phyloP scores from a whole-genome alignment of 1,284 basidiomycete species.

The Ustilago nuda region DNA sequence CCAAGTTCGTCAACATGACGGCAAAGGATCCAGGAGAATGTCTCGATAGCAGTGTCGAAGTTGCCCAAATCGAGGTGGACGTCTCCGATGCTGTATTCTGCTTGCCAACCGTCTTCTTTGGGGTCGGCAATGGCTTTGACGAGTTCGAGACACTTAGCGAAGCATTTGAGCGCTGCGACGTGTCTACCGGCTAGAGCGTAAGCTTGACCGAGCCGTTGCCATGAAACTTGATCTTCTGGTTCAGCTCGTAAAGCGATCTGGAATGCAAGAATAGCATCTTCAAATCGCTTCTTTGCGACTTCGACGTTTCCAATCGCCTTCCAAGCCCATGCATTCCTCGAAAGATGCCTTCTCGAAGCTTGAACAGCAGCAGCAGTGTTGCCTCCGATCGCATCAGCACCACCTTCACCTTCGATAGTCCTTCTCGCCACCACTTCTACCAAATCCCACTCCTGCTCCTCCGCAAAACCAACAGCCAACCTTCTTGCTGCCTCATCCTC shows the following conservation, averaged over 20 bases:
- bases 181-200: constrained; percentile 89
- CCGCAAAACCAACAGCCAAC: constrained; percentile 88
- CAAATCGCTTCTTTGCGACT: constrained; percentile 79
- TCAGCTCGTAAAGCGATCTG: constrained; percentile 88
- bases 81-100: constrained; percentile 84
- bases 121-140: constrained; percentile 14
- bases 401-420: constrained; percentile 81
- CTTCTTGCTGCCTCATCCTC: constrained; percentile 86
- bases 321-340: constrained; percentile 94
- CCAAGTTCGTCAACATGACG: constrained; percentile 76
- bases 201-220: constrained; percentile 91
- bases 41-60: constrained; percentile 79
- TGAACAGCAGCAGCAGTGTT: constrained; percentile 23
- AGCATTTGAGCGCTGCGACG: constrained; percentile 88
- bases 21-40: constrained; percentile 76
- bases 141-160: constrained; percentile 77
- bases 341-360: constrained; percentile 67
- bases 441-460: constrained; percentile 93
- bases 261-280: constrained; percentile 83
- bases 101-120: constrained; percentile 78
- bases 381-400: constrained; percentile 45
- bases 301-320: constrained; percentile 95
- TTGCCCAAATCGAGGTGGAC: constrained; percentile 84
- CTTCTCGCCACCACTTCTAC: constrained; percentile 91
- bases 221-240: constrained; percentile 80